Conservation (phyloP, 768 basidiomycete genomes). For the Boletus fagicola region DNA sequence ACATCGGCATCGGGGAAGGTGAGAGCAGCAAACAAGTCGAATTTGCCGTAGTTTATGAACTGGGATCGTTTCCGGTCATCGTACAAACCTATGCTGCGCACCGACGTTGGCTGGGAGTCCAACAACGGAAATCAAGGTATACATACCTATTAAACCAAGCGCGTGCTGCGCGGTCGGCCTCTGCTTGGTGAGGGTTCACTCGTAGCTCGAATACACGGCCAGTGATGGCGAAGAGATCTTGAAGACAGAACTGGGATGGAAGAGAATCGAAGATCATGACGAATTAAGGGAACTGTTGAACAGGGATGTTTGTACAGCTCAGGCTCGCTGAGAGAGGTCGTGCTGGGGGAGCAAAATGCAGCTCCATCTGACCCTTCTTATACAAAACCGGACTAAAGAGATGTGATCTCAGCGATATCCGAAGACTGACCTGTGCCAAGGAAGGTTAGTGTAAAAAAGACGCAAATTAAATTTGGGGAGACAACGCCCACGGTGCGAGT, state of each 20-base stretch:
- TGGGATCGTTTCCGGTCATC: slow-evolving; percentile 34
- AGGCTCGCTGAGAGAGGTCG: slow-evolving; percentile 26
- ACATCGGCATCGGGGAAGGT: slow-evolving; percentile 39
- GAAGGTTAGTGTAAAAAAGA: slow-evolving; percentile 26
- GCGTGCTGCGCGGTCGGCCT: slow-evolving; percentile 34
- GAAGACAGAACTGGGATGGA: slow-evolving; percentile 36
- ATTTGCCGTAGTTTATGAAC: slow-evolving; percentile 38
- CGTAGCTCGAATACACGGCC: slow-evolving; percentile 37
- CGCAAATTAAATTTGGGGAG: slow-evolving; percentile 25
- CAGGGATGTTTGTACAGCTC: slow-evolving; percentile 22
- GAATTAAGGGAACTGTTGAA: slow-evolving; percentile 16
- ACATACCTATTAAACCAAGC: slow-evolving; percentile 36
- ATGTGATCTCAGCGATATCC: slow-evolving; percentile 21
- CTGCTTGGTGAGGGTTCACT: slow-evolving; percentile 33
- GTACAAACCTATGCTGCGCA: slow-evolving; percentile 33
- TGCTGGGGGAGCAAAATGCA: slow-evolving; percentile 7
- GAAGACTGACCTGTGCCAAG: slow-evolving; percentile 20
- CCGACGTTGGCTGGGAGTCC: neutral
- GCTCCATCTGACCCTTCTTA: slow-evolving; percentile 27
- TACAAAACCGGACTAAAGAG: slow-evolving; percentile 22
- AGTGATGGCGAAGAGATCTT: slow-evolving; percentile 37
- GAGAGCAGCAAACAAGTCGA: slow-evolving; percentile 39
- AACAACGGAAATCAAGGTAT: neutral
- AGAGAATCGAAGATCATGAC: slow-evolving; percentile 33
- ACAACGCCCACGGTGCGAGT: slow-evolving; percentile 25